Conservation (phyloP, 148 eudicot species). For the Gaultheria prostrata region DNA sequence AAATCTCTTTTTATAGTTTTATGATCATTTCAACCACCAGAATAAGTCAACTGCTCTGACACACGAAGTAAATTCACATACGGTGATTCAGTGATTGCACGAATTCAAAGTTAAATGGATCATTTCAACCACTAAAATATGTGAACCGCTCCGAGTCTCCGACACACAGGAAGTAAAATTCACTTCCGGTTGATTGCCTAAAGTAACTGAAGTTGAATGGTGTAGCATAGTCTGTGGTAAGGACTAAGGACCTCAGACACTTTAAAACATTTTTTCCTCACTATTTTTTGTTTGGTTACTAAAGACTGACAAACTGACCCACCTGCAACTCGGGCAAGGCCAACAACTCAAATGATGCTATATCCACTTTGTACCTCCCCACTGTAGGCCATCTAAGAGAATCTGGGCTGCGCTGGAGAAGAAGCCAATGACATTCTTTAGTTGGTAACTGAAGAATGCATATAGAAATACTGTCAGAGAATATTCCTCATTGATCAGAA, state of each 20-base stretch:
- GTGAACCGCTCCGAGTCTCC: too few species aligned
- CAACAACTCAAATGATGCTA: slow-evolving; percentile 78
- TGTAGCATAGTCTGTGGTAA: background rate
- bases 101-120: too few species aligned
- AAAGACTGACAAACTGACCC: slow-evolving; percentile 16
- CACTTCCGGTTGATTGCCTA: background rate
- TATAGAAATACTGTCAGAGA: background rate
- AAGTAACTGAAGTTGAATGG: background rate
- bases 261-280: background rate
- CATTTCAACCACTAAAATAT: too few species aligned
- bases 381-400: slow-evolving; percentile 79
- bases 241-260: background rate
- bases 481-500: background rate
- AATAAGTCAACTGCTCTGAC: background rate
- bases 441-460: background rate
- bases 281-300: too few species aligned
- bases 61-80: background rate
- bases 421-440: background rate
- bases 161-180: background rate
- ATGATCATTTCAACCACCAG: background rate
- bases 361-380: slow-evolving; percentile 78
- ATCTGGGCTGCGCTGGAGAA: slow-evolving; percentile 51
- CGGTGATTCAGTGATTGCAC: too few species aligned
- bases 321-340: slow-evolving; percentile 93
- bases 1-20: background rate